phyloP scores from a whole-genome alignment of 371 early-diverging fungal species.

The Zychaea mexicana region DNA sequence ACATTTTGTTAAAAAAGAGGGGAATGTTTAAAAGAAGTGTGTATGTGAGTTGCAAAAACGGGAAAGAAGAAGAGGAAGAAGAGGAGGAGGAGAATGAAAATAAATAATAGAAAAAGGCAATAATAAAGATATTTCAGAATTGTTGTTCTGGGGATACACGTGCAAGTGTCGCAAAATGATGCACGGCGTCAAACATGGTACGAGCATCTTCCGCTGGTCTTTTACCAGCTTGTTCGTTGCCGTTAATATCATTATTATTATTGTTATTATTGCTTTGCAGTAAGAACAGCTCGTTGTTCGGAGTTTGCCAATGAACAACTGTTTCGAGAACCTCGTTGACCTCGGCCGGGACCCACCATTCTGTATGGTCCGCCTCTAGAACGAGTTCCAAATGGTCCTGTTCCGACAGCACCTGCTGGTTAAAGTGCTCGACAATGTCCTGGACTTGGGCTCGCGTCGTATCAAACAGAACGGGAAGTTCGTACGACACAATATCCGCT shows the following conservation, averaged over 20 bases:
- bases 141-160: constrained; percentile 1
- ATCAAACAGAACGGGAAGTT: constrained; percentile 16
- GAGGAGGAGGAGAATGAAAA: neutral
- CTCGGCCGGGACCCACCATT: constrained; percentile 6
- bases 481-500: constrained; percentile 16
- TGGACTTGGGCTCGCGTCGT: constrained; percentile 16
- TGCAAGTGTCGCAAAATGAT: constrained; percentile 15
- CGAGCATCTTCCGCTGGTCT: neutral
- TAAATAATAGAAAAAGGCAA: neutral
- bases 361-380: constrained; percentile 5
- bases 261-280: too few species aligned
- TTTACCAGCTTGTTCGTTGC: too few species aligned
- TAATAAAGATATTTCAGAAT: neutral
- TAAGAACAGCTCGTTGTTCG: neutral
- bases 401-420: constrained; percentile 7
- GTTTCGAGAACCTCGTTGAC: constrained; percentile 15
- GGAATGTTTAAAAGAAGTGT: neutral
- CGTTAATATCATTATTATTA: too few species aligned
- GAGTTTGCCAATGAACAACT: constrained; percentile 12
- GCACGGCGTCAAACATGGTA: constrained; percentile 14
- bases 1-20: neutral
- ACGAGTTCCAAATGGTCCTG: constrained; percentile 8
- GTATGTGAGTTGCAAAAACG: neutral
- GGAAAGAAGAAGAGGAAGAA: neutral
- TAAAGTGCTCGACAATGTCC: constrained; percentile 18